Evolutionary conservation across 2,329 filamentous ascomycete species (phyloP).

Genomic region (Sphaerulina musiva): DNA sequence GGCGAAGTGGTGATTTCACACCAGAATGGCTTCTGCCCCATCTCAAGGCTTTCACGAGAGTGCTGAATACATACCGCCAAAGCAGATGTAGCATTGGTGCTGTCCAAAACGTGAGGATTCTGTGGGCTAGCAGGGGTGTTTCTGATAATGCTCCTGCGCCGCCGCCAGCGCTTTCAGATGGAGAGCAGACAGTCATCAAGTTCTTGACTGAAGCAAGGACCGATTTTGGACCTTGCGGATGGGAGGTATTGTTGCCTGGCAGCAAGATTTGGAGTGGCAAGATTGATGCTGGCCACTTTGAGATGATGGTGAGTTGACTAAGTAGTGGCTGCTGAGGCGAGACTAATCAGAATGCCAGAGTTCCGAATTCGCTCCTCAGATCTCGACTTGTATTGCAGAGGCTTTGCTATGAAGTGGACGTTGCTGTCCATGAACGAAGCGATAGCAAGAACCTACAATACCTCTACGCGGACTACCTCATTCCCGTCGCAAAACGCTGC

Average conservation of each 20-base stretch:
- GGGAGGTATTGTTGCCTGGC: constrained; percentile 8
- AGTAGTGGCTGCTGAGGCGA: background rate
- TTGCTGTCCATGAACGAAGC: background rate
- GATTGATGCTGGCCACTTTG: constrained; percentile 12
- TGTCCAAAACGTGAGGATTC: constrained; percentile 27
- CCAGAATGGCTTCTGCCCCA: constrained; percentile 47
- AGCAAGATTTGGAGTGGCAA: constrained; percentile 1
- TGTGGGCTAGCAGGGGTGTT: constrained; percentile 9
- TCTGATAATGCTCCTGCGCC: background rate
- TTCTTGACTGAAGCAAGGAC: constrained; percentile 9
- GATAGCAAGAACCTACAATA: background rate
- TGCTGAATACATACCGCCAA: constrained; percentile 33
- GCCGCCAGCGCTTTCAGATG: constrained; percentile 2
- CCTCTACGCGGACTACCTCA: background rate
- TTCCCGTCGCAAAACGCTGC: too few relatives aligned
- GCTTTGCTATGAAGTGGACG: background rate
- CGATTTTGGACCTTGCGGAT: constrained; percentile 9
- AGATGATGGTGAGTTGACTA: constrained; percentile 9
- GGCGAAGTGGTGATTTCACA: background rate
- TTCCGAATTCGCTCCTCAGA: constrained; percentile 1
- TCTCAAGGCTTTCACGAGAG: constrained; percentile 46
- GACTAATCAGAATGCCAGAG: background rate
- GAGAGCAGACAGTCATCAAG: constrained; percentile 5
- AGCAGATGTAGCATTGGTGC: constrained; percentile 18
- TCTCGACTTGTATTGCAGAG: constrained; percentile 8